Evolutionary conservation across 768 basidiomycete species (phyloP).

Genomic region (Pleurotus cornucopiae): DNA sequence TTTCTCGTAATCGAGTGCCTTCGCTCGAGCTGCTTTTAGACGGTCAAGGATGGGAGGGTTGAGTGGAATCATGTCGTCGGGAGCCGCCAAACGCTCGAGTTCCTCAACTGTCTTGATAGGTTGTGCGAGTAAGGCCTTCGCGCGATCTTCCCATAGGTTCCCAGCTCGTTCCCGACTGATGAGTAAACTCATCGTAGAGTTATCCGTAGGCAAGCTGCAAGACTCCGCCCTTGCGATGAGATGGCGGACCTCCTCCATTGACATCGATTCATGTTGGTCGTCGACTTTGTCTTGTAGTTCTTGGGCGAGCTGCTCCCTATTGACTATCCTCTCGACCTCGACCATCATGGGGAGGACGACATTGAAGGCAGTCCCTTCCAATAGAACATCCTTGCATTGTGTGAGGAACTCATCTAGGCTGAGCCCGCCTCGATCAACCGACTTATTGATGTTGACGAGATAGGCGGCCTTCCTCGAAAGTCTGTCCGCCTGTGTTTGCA

Average conservation of each 20-base stretch:
- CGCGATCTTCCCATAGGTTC: constrained; percentile 72
- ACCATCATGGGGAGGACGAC: constrained; percentile 78
- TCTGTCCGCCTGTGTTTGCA: constrained; percentile 64
- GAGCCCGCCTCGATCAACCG: constrained; percentile 31
- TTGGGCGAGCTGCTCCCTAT: constrained; percentile 69
- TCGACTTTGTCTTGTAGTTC: constrained; percentile 76
- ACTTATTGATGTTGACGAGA: constrained; percentile 40
- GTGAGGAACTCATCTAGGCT: constrained; percentile 43
- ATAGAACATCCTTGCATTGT: constrained; percentile 68
- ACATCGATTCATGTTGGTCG: constrained; percentile 51
- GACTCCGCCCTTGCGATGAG: constrained; percentile 66
- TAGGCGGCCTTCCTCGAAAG: constrained; percentile 50
- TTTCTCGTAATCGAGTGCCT: constrained; percentile 78
- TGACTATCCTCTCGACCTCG: constrained; percentile 76
- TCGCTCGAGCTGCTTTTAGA: constrained; percentile 57
- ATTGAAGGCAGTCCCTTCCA: constrained; percentile 72
- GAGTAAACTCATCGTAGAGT: constrained; percentile 61
- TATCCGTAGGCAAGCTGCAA: constrained; percentile 61
- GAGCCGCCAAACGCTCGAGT: constrained; percentile 66
- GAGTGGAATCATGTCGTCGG: constrained; percentile 65
- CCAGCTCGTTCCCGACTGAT: constrained; percentile 65
- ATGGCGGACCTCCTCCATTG: constrained; percentile 74
- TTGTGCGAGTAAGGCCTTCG: constrained; percentile 60
- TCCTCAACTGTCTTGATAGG: constrained; percentile 73
- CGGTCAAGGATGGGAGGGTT: constrained; percentile 63